Evolutionary conservation across 306 rosid species (phyloP).

Genomic region (Corylus americana): DNA sequence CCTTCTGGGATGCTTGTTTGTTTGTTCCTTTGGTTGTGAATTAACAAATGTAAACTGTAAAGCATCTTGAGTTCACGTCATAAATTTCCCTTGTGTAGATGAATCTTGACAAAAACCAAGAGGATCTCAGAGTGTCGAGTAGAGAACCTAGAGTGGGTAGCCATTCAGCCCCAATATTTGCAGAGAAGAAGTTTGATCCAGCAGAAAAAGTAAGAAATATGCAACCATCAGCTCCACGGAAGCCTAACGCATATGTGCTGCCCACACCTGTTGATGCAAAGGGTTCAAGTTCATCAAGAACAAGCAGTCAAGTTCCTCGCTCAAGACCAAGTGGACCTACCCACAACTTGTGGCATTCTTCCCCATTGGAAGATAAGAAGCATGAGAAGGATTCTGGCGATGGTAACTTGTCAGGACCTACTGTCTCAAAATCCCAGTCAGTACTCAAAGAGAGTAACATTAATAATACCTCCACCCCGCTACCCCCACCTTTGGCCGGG

Average conservation of each 20-base stretch:
- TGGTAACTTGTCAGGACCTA: conserved; percentile 42
- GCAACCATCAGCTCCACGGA: conserved; percentile 43
- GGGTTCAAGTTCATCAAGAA: conserved; percentile 42
- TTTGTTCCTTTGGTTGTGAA: neutral
- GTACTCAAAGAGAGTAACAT: conserved; percentile 60
- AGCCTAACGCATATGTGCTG: conserved; percentile 70
- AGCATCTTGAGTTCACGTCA: conserved; percentile 25
- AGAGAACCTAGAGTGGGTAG: conserved; percentile 64
- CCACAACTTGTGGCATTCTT: conserved; percentile 72
- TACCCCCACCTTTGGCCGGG: conserved; percentile 68
- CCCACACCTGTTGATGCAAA: conserved; percentile 74
- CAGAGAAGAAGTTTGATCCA: conserved; percentile 80
- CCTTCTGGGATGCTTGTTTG: neutral
- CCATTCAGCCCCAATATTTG: conserved; percentile 79
- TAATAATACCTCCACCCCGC: conserved; percentile 40
- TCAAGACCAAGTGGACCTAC: conserved; percentile 51
- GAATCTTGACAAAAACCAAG: conserved; percentile 52
- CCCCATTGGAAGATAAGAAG: conserved; percentile 68
- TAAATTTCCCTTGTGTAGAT: conserved; percentile 44
- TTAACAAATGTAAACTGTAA: neutral
- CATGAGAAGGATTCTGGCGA: conserved; percentile 53
- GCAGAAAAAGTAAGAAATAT: conserved; percentile 73
- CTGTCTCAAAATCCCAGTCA: conserved; percentile 40
- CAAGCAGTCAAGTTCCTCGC: conserved; percentile 42
- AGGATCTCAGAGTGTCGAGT: conserved; percentile 49